These are phyloP conservation scores for Dictyostelium purpureum DNA, from an alignment of 78 protist genomes.

Conservation along the genomic window DNA sequence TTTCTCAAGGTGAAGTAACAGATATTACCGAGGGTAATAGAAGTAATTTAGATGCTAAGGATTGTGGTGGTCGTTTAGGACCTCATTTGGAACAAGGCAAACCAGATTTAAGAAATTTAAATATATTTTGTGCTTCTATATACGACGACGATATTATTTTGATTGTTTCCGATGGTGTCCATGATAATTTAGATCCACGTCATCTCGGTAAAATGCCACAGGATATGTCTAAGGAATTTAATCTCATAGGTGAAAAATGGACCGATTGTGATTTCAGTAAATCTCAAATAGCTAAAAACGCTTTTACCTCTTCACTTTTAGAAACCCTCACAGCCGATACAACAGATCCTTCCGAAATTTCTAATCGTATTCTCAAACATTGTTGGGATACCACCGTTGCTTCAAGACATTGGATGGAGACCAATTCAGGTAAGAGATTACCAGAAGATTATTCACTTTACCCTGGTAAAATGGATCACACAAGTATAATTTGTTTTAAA, in stretches of 20 bases:
- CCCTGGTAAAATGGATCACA: slow-evolving; percentile 86
- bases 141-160: slow-evolving; percentile 65
- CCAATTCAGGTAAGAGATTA: slow-evolving; percentile 17
- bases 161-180: slow-evolving; percentile 75
- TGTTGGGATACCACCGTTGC: slow-evolving; percentile 62
- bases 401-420: slow-evolving; percentile 50
- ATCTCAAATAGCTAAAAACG: slow-evolving; percentile 31
- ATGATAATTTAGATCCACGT: slow-evolving; percentile 84
- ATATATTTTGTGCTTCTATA: slow-evolving; percentile 49
- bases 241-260: slow-evolving; percentile 49
- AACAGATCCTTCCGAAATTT: slow-evolving; percentile 34
- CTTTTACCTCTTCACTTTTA: slow-evolving; percentile 27
- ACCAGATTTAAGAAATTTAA: slow-evolving; percentile 82
- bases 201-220: slow-evolving; percentile 70
- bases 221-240: slow-evolving; percentile 42
- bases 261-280: slow-evolving; percentile 39
- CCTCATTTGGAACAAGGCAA: slow-evolving; percentile 69
- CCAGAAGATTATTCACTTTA: slow-evolving; percentile 45
- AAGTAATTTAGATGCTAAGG: slow-evolving; percentile 53
- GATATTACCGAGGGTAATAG: slow-evolving; percentile 75
- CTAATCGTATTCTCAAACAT: slow-evolving; percentile 28
- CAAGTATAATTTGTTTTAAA: slow-evolving; percentile 73
- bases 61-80: slow-evolving; percentile 85
- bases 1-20: slow-evolving; percentile 39
- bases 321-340: background rate